Evolutionary conservation across 2,329 filamentous ascomycete genomes (phyloP).

Genomic region (Colletotrichum spaethianum): DNA sequence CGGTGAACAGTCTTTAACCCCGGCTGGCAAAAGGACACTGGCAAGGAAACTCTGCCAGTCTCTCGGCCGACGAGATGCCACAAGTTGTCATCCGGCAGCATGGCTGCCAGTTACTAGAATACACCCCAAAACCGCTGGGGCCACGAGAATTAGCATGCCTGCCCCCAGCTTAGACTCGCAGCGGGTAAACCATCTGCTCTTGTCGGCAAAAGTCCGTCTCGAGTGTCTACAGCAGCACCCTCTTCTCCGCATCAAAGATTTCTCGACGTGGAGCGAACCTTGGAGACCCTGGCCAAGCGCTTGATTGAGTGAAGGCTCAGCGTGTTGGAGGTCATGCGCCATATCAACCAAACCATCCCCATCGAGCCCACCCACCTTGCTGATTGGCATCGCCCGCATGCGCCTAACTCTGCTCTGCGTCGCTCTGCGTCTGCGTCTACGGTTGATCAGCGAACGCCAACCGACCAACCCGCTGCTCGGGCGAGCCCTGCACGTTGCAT

Average conservation of each 20-base stretch:
- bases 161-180: constrained; percentile 15
- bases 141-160: constrained; percentile 2
- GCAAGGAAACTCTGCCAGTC: not conserved
- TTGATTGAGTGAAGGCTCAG: constrained; percentile 8
- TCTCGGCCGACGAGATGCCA: constrained; percentile 2
- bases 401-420: constrained; percentile 7
- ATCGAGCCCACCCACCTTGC: not conserved
- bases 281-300: constrained; percentile 32
- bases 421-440: constrained; percentile 8
- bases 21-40: not conserved
- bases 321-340: constrained; percentile 18
- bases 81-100: constrained; percentile 1
- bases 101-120: not conserved
- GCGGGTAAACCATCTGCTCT: constrained; percentile 40
- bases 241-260: constrained; percentile 36
- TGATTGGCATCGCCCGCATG: constrained; percentile 27
- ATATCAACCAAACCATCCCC: constrained; percentile 17
- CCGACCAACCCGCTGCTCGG: constrained; percentile 7
- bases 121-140: not conserved
- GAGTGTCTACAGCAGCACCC: constrained; percentile 15
- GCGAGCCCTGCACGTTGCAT: not conserved
- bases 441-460: constrained; percentile 18
- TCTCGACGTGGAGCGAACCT: constrained; percentile 29
- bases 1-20: not conserved
- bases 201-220: constrained; percentile 34